Evolutionary conservation across 2,329 filamentous ascomycete species (phyloP), one percentile per base, ranked within the genome.

Genomic region (Epichloe sp.): DNA sequence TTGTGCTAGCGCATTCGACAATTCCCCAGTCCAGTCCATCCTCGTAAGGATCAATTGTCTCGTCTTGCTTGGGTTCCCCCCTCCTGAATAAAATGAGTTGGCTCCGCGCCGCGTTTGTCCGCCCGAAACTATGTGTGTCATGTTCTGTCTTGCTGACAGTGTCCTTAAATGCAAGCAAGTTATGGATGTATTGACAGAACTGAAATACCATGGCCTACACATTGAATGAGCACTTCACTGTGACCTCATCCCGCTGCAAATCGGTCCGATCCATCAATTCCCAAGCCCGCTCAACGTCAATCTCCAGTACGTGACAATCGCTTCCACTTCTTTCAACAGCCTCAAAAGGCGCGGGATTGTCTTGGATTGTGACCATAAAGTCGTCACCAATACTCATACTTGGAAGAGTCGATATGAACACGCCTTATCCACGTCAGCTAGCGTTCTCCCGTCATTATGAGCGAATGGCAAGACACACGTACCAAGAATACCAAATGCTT

Each of bases 221-320:
- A 23, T 65, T 64, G 46, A 79, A 73, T 51, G 71, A 83, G 5
- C 88, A 65, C 62, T 83, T 82, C 42, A 94, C 70, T 54, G 79
- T 74, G 38, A 89, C 76, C 64, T 94, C 86, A 63, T 95, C 95
- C 56, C 81, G 84, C 83, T 86, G 94, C 7, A 84, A 81, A 38
- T 79, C 76, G 52, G 80, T 70, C 51, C 93, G 71, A 0, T 75
- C 77, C 71, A 89, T 76, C 59, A 86, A 80, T 44, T 77, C 76
- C 89, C 89, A 97, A 1, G 91, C 91, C 34, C 69, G 73, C 57
- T 81, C 77, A 12, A 88, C 66, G 70, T 97, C 87, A 51, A 97
- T 77, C 57, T 88, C 82, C 35, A 97, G 66, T 7, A 97, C 77
- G 53, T 74, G 72, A 0, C 65, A 58, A 52, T 79, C 70, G n/a